Evolutionary conservation across 139 green algal species (phyloP).

Genomic region (Edaphochlamys debaryana): DNA sequence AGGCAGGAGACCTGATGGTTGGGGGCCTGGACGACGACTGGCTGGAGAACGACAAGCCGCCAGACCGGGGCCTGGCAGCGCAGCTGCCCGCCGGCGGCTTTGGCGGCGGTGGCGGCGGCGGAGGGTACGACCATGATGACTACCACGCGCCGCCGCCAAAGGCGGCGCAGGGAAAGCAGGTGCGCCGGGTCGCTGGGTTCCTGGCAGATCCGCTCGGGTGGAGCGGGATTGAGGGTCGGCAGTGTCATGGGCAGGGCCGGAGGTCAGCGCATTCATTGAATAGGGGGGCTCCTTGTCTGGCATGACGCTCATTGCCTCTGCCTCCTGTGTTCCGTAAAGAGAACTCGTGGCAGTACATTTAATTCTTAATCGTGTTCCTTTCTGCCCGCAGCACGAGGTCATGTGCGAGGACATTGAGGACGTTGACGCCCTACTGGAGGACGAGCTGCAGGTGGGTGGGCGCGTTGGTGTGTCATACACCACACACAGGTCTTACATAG

Average conservation of each 20-base stretch:
- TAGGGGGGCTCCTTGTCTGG: no score
- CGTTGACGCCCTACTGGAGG: conserved; percentile 19
- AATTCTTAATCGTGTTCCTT: no score
- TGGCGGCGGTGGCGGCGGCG: neutral
- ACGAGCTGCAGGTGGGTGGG: conserved; percentile 26
- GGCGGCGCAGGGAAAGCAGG: neutral
- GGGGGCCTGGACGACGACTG: conserved; percentile 30
- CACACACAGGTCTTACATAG: no score
- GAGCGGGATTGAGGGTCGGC: no score
- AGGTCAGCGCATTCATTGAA: no score
- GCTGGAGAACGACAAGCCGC: conserved; percentile 13
- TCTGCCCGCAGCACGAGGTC: conserved; percentile 23
- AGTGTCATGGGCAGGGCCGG: no score
- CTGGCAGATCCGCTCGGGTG: no score
- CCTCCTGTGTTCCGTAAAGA: no score
- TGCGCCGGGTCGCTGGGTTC: no score
- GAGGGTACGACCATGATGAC: neutral
- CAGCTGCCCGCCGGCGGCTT: neutral
- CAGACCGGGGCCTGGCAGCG: neutral
- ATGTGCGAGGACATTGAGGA: conserved; percentile 41
- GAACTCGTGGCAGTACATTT: no score
- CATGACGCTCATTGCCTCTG: no score
- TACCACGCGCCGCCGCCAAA: neutral
- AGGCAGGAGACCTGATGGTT: conserved; percentile 27
- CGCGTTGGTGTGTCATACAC: no score